These are phyloP conservation scores for Collybiopsis luxurians DNA, from an alignment of 768 basidiomycete species.

Conservation along the genomic window DNA sequence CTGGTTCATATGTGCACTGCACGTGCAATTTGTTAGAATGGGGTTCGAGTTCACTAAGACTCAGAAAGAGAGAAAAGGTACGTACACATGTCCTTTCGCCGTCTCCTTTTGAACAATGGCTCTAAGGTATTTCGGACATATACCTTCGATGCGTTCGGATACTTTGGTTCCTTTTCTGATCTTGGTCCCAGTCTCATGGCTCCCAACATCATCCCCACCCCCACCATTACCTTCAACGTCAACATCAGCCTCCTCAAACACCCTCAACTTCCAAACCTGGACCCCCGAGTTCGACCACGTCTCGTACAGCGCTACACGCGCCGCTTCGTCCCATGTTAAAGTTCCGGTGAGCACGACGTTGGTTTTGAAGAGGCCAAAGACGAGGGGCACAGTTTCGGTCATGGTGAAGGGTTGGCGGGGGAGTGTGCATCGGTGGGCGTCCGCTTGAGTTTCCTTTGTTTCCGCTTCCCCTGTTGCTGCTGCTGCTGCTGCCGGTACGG, in stretches of 20 bases:
- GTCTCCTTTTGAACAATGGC: conserved; percentile 25
- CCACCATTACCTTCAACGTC: too few relatives aligned
- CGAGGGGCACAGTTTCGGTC: conserved; percentile 28
- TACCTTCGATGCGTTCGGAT: conserved; percentile 29
- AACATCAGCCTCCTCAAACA: conserved; percentile 23
- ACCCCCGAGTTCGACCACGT: conserved; percentile 16
- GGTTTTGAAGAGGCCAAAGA: conserved; percentile 27
- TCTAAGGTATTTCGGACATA: conserved; percentile 23
- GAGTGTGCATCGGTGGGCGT: not conserved
- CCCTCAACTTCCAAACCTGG: conserved; percentile 28
- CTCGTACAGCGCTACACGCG: conserved; percentile 27
- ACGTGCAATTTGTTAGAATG: not conserved
- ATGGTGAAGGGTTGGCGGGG: conserved; percentile 28
- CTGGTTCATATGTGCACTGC: conserved; percentile 29
- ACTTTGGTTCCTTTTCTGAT: conserved; percentile 19
- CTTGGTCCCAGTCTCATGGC: too few relatives aligned
- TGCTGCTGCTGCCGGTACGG: not conserved
- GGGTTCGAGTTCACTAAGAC: not conserved
- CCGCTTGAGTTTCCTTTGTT: not conserved
- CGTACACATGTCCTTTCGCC: conserved; percentile 23
- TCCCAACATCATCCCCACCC: too few relatives aligned
- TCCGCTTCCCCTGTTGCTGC: not conserved
- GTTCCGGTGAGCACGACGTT: conserved; percentile 26
- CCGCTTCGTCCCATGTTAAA: conserved; percentile 29
- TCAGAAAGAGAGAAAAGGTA: too few relatives aligned